Conservation (phyloP, 1,139 yeast species). For the Kodamaea anthophila region DNA sequence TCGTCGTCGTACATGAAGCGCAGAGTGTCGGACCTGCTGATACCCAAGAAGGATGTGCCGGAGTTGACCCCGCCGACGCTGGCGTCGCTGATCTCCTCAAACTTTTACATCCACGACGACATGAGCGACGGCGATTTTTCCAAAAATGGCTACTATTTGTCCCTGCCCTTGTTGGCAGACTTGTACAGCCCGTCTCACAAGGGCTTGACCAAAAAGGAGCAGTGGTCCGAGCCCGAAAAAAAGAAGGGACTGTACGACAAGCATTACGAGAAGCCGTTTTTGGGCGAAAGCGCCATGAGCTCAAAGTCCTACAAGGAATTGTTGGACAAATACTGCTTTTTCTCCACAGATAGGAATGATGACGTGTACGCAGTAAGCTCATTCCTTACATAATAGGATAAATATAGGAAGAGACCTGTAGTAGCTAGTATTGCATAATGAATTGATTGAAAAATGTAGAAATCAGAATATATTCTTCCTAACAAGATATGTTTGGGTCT, state of each 20-base stretch:
- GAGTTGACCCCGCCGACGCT: slow-evolving; percentile 7
- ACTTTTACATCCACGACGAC: slow-evolving; percentile 12
- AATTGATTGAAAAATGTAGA: too few species aligned
- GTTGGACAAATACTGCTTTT: slow-evolving; percentile 70
- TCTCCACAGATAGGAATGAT: slow-evolving; percentile 12
- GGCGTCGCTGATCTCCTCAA: slow-evolving; percentile 3
- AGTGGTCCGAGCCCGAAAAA: slow-evolving; percentile 1
- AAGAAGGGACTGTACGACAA: background rate
- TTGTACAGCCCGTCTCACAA: background rate
- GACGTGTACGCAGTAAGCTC: slow-evolving; percentile 21
- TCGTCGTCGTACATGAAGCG: slow-evolving; percentile 34
- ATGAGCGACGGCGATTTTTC: slow-evolving; percentile 23
- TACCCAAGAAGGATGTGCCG: slow-evolving; percentile 7
- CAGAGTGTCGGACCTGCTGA: slow-evolving; percentile 27
- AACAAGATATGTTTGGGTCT: too few species aligned
- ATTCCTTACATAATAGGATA: too few species aligned
- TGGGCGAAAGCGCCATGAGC: slow-evolving; percentile 25
- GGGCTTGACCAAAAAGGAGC: background rate
- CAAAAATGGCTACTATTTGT: slow-evolving; percentile 31
- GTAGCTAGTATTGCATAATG: too few species aligned
- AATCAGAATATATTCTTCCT: too few species aligned
- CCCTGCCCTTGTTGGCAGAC: slow-evolving; percentile 29
- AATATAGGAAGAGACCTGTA: too few species aligned
- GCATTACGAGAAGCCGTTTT: slow-evolving; percentile 2
- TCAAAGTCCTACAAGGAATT: slow-evolving; percentile 63